These are phyloP conservation scores for Pythium folliculosum DNA, from an alignment of 352 stramenopile species.

Conservation along the genomic window DNA sequence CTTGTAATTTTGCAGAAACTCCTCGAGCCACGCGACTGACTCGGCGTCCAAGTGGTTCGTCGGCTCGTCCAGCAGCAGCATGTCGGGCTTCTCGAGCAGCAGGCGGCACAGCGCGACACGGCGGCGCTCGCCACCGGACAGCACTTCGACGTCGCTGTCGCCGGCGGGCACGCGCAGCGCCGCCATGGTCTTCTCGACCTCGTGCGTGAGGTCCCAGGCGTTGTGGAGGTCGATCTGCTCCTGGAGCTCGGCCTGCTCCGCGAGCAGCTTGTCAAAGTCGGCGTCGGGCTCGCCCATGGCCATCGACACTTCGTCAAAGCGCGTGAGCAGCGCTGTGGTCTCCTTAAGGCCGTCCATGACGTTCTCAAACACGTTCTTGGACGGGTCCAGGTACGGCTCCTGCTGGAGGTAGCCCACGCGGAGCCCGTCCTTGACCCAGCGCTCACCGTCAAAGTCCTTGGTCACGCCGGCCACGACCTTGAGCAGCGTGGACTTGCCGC, in stretches of 20 bases:
- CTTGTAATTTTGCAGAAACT: constrained; percentile 95
- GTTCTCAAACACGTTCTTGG: constrained; percentile 89
- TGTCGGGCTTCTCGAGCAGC: constrained; percentile 95
- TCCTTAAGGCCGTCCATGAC: constrained; percentile 90
- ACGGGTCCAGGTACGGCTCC: constrained; percentile 83
- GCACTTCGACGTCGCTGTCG: constrained; percentile 65
- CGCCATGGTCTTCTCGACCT: constrained; percentile 84
- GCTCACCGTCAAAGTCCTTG: constrained; percentile 84
- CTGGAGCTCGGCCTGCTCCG: constrained; percentile 86
- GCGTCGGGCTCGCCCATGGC: constrained; percentile 90
- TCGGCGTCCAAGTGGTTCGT: constrained; percentile 98
- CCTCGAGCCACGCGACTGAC: constrained; percentile 96
- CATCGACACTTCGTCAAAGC: constrained; percentile 88
- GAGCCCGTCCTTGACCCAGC: constrained; percentile 85
- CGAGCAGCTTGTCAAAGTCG: constrained; percentile 85
- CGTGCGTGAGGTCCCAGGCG: constrained; percentile 81
- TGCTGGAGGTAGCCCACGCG: constrained; percentile 88
- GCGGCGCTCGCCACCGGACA: constrained; percentile 94
- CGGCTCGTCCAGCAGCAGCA: constrained; percentile 97
- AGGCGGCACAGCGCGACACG: constrained; percentile 95
- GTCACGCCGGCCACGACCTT: constrained; percentile 95
- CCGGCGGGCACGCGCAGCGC: constrained; percentile 71
- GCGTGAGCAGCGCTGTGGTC: constrained; percentile 70
- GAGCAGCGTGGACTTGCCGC: constrained; percentile 94
- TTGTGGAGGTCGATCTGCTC: constrained; percentile 84